Conservation (phyloP, 441 rosid genomes). For the Erodium trifolium region DNA sequence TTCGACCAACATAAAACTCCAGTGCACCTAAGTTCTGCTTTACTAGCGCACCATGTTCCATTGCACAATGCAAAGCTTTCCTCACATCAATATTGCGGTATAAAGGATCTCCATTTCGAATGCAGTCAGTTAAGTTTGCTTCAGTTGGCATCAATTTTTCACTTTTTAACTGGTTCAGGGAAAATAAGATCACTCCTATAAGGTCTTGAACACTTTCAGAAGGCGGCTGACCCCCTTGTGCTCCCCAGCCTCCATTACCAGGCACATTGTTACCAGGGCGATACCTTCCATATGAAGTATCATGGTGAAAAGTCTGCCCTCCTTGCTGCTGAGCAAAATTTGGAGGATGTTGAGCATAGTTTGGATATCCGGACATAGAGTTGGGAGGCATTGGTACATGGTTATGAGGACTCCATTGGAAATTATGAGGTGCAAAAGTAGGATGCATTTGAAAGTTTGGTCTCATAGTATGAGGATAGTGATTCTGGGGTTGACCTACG, state of each 20-base stretch:
- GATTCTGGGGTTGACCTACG: conserved; percentile 34
- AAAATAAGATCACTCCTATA: conserved; percentile 49
- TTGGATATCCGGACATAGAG: conserved; percentile 27
- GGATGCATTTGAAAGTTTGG: conserved; percentile 36
- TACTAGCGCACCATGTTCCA: conserved; percentile 44
- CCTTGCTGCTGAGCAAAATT: conserved; percentile 31
- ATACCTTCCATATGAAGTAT: too few species aligned
- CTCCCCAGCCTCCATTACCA: conserved; percentile 35
- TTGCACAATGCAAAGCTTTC: conserved; percentile 48
- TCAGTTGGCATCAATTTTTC: conserved; percentile 54
- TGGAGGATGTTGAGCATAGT: conserved; percentile 30
- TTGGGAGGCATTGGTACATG: conserved; percentile 16
- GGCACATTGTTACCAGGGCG: conserved; percentile 19
- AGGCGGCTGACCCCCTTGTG: conserved; percentile 35
- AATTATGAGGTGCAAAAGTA: conserved; percentile 33
- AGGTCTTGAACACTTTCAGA: conserved; percentile 55
- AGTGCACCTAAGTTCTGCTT: conserved; percentile 35
- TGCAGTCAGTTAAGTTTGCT: conserved; percentile 50
- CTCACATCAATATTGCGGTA: conserved; percentile 41
- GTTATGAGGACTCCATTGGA: conserved; percentile 26
- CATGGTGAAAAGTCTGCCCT: conserved; percentile 21
- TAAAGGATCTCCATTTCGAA: conserved; percentile 48
- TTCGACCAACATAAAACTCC: conserved; percentile 44
- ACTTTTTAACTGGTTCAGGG: conserved; percentile 46
- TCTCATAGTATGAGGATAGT: conserved; percentile 29